A percentile compares a stretch with the other conserved stretches of the same genome.
Conservation (phyloP, 495 filamentous ascomycete species). For the Aspergillus incahuasiensis region DNA sequence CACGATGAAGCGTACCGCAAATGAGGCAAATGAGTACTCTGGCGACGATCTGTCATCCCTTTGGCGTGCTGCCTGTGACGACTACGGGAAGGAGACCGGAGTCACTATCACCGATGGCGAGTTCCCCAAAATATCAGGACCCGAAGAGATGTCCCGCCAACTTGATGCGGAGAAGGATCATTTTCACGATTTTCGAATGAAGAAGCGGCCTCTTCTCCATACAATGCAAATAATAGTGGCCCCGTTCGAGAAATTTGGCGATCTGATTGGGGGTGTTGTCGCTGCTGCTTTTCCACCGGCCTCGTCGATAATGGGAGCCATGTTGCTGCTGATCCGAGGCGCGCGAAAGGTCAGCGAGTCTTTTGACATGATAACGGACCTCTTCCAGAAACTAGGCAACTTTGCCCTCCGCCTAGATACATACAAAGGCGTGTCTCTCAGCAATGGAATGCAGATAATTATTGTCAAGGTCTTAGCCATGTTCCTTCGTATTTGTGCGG, state of each 20-base stretch:
- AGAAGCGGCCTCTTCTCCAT: neutral
- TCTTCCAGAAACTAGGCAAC: conserved; percentile 20
- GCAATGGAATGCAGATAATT: neutral
- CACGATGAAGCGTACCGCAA: neutral
- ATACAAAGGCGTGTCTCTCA: neutral
- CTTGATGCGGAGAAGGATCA: neutral
- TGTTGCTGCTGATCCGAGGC: conserved; percentile 21
- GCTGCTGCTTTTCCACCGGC: conserved; percentile 21
- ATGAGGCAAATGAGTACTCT: no score
- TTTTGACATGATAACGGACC: conserved; percentile 22
- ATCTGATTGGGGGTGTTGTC: conserved; percentile 3
- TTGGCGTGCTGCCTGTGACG: conserved; percentile 9
- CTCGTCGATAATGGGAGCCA: conserved; percentile 25
- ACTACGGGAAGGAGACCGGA: conserved; percentile 12
- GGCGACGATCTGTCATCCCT: conserved; percentile 6
- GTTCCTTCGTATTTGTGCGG: conserved; percentile 12
- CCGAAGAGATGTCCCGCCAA: neutral
- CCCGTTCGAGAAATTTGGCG: conserved; percentile 4
- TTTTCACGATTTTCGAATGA: conserved; percentile 2
- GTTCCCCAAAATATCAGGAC: neutral
- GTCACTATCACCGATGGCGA: neutral
- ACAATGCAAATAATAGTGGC: neutral
- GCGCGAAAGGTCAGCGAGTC: conserved; percentile 23
- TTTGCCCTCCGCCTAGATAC: conserved; percentile 17
- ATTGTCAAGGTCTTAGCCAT: neutral